Base-by-base conservation (phyloP, 768 basidiomycete species). In the Leucosporidium creatinivorum region DNA sequence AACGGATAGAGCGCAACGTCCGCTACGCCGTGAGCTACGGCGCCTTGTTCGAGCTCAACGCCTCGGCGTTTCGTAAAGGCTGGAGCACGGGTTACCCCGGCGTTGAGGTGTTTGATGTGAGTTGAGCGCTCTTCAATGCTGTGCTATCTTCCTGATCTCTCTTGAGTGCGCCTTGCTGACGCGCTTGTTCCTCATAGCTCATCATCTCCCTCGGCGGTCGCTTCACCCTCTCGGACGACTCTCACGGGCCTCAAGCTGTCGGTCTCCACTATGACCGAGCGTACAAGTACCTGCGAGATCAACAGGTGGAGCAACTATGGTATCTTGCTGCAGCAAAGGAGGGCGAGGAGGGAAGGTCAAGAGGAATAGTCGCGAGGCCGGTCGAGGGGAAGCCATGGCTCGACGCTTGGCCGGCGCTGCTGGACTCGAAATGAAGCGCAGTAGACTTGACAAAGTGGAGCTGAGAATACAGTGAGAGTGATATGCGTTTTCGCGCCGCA, bases 211-310 rank as follows among this genome's bases (percentile, higher is more conserved):
- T 82, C 58, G 84, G 83, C 15, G 96, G 93, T 4, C 84, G 85
- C 28, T 85, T 96, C 70, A 84, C 87, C 25, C 82, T 99, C 31
- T 98, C 94, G 8, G 96, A 98, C 76, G 96, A 98, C 79, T 93
- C 93, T 61, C 96, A 99, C 75, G 92, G 91, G 0, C 88, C 91
- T 3, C 84, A 85, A 36, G 85, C 85, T 13, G 92, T 98, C 62
- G 93, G 92, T 0, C 81, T 91, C 66, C 91, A 97, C 77, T 99
- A 97, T 74, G 75, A 80, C 63, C 81, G 83, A 25, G 78, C 88
- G 69, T 81, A 80, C 57, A 80, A 81, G 17, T 98, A 97, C 78
- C 80, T 92, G 33, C 79, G 80, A 56, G 79, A 79, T 3, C 76
- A 83, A n/a, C 84, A 83, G 6, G 26, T 61, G 23, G 60, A 25